phyloP scores from a whole-genome alignment of 208 protist genomes.

The Zelonia costaricensis region DNA sequence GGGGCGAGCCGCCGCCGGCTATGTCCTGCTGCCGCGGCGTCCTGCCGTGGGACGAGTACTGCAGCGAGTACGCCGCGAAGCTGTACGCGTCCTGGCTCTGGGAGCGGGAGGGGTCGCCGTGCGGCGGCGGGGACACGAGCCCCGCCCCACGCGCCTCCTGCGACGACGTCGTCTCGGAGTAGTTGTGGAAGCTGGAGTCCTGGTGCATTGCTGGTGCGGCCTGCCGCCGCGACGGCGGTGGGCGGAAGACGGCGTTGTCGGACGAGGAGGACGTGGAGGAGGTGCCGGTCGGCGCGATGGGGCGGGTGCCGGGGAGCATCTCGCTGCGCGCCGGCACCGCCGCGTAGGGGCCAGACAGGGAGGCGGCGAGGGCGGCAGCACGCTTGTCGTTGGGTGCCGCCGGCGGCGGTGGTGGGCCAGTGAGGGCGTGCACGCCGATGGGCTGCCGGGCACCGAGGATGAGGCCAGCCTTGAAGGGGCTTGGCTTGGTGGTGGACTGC shows the following conservation, averaged over 20 bases:
- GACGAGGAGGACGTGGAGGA: constrained; percentile 13
- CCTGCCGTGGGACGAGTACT: constrained; percentile 11
- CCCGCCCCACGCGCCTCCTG: too few relatives aligned
- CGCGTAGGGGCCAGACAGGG: too few relatives aligned
- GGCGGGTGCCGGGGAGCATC: not conserved
- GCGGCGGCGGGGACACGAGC: constrained; percentile 3
- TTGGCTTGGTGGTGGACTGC: not conserved
- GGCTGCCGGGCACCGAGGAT: constrained; percentile 24
- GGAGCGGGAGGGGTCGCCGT: not conserved
- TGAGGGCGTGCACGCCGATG: constrained; percentile 6
- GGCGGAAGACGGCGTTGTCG: constrained; percentile 2
- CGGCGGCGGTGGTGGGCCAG: not conserved
- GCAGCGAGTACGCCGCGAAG: constrained; percentile 18
- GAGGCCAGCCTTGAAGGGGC: constrained; percentile 3
- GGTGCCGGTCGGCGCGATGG: not conserved
- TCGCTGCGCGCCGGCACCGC: not conserved
- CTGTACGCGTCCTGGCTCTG: constrained; percentile 27
- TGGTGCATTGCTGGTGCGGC: constrained; percentile 8
- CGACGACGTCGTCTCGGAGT: constrained; percentile 14
- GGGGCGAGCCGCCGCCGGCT: constrained; percentile 10
- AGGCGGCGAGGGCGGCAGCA: too few relatives aligned
- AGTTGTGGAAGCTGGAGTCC: constrained; percentile 30
- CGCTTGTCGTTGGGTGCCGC: too few relatives aligned
- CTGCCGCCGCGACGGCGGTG: not conserved
- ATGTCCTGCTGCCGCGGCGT: constrained; percentile 8